Base-by-base conservation (phyloP, 2,329 filamentous ascomycete genomes). In the Exophiala sideris region DNA sequence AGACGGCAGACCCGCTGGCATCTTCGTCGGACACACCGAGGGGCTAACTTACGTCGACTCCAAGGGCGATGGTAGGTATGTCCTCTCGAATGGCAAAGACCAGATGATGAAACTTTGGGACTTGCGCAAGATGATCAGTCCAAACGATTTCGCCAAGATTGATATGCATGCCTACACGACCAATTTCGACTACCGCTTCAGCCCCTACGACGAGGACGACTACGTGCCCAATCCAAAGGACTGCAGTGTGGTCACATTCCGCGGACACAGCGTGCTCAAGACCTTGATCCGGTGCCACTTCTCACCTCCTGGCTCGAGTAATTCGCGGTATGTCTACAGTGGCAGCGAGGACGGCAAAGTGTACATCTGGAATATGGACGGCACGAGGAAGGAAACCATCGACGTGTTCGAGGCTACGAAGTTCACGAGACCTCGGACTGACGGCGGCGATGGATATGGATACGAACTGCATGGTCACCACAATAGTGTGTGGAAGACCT, bases 41-140 rank as follows among this genome's bases (percentile, higher is more conserved):
- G 83, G 83, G 5, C 63, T 86, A 46, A 86, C 83, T 0, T 86
- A 85, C 57, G 82, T 86, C 33, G 83, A 86, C 67, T 92, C 87
- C 71, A 92, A 97, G 78, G 89, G 88, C 38, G 90, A 96, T 65
- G 84, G 85, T 2, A 82, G 92, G 52, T 97, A 97, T 69, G 87
- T 97, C 7, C 81, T 99, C 21, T 91, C 87, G 62, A 99, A 99
- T 65, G 89, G 85, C 58, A 99, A 97, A 68, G 94, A 99, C 67
- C 94, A 97, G 70, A 92, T 86, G 39, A 95, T 95, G 83, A 97
- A 97, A 72, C 79, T 99, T 0, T 99, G 94, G 94, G 94, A 99
- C 69, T 70, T 96, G 52, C 81, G 92, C 48, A 95, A 89, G 79
- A 92, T 91, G 79, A 88, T 94, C 77, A 84, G 84, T 4, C 86